Evolutionary conservation across 1,284 basidiomycete species (phyloP).

Genomic region (Nidula niveotomentosa): DNA sequence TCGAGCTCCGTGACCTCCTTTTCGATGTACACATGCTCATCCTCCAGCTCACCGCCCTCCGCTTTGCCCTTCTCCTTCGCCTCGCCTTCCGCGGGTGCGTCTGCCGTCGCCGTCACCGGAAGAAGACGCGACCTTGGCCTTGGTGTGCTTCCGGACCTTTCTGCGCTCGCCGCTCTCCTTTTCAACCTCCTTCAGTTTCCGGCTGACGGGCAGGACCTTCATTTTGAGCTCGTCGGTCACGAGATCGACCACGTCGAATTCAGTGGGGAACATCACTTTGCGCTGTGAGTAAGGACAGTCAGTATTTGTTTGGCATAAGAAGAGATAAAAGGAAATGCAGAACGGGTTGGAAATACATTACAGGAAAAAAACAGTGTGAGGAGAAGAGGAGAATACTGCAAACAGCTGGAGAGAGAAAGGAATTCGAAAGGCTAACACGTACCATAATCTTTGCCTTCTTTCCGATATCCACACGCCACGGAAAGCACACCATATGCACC

Average conservation of each 20-base stretch:
- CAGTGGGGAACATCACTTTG: constrained; percentile 90
- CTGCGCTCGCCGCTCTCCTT: constrained; percentile 84
- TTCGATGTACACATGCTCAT: constrained; percentile 58
- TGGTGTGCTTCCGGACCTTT: constrained; percentile 79
- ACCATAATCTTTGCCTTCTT: constrained; percentile 95
- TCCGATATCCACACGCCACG: constrained; percentile 89
- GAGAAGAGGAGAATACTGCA: no score
- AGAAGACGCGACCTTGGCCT: constrained; percentile 33
- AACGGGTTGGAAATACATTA: no score
- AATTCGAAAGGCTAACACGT: not conserved
- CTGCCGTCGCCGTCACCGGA: no score
- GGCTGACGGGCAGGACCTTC: constrained; percentile 71
- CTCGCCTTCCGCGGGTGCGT: no score
- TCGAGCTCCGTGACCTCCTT: constrained; percentile 68
- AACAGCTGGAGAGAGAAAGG: not conserved
- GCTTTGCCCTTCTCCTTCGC: constrained; percentile 6
- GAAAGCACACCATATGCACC: constrained; percentile 94
- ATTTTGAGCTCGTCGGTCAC: constrained; percentile 77
- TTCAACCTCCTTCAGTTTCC: constrained; percentile 76
- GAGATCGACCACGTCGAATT: constrained; percentile 87
- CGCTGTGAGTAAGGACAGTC: constrained; percentile 68
- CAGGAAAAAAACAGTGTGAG: no score
- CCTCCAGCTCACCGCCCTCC: constrained; percentile 45
- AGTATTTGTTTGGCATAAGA: no score
- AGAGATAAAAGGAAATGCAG: no score